These are phyloP conservation scores for Chaetomium fimeti DNA, from an alignment of 495 filamentous ascomycete genomes.

Conservation along the genomic window DNA sequence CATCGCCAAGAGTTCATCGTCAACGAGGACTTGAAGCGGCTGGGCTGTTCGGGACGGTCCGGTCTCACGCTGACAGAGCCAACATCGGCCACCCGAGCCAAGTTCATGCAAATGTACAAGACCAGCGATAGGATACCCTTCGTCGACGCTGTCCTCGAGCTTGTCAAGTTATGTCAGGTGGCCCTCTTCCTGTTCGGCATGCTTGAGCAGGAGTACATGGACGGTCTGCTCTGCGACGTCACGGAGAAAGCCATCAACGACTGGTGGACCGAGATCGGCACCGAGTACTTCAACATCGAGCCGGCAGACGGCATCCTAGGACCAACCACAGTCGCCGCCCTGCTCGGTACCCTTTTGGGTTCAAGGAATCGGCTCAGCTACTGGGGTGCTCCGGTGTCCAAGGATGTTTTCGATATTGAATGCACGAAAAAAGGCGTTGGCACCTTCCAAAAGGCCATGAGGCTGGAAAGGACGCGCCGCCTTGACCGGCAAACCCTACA, in stretches of 20 bases:
- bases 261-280: conserved; percentile 96
- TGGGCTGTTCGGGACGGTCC: conserved; percentile 88
- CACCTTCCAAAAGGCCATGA: conserved; percentile 86
- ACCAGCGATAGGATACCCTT: conserved; percentile 78
- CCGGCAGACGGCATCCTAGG: conserved; percentile 89
- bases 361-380: conserved; percentile 84
- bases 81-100: conserved; percentile 76
- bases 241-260: conserved; percentile 88
- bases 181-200: conserved; percentile 87
- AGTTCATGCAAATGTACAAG: conserved; percentile 87
- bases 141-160: conserved; percentile 73
- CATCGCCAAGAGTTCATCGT: conserved; percentile 87
- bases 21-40: conserved; percentile 88
- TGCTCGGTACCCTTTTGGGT: conserved; percentile 84
- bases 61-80: conserved; percentile 77
- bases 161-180: conserved; percentile 90
- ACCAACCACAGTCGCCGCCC: conserved; percentile 84
- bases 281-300: conserved; percentile 84
- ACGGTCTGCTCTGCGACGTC: conserved; percentile 88
- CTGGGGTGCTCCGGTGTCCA: conserved; percentile 74
- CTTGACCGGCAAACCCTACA: conserved; percentile 82
- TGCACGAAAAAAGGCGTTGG: conserved; percentile 78
- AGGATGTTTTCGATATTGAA: conserved; percentile 88
- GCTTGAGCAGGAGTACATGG: conserved; percentile 82
- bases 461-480: conserved; percentile 70